Conservation (phyloP, 805 yeast genomes). For the Blastobotrys mokoenaii region DNA sequence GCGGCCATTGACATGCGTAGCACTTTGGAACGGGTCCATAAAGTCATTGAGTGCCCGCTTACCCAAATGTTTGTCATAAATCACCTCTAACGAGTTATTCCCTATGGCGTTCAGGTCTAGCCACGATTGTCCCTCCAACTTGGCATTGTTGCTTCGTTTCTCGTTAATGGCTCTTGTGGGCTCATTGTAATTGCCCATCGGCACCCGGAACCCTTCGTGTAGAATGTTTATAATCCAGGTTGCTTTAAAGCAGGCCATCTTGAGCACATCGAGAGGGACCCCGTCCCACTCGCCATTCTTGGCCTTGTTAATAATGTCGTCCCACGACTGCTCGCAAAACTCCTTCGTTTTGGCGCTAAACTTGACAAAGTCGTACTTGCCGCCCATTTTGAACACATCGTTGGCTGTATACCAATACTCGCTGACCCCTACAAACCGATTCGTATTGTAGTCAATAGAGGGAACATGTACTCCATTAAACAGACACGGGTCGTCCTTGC, state of each 20-base stretch:
- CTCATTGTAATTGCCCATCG: slow-evolving; percentile 31
- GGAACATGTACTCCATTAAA: slow-evolving; percentile 97
- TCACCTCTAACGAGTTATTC: background rate
- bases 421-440: slow-evolving; percentile 85
- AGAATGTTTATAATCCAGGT: slow-evolving; percentile 85
- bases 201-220: slow-evolving; percentile 89
- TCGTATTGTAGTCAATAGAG: slow-evolving; percentile 64
- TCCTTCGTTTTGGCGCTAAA: slow-evolving; percentile 59
- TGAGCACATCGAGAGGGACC: slow-evolving; percentile 48
- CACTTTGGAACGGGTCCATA: slow-evolving; percentile 56
- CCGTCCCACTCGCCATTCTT: slow-evolving; percentile 49
- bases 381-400: slow-evolving; percentile 82
- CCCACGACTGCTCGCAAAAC: slow-evolving; percentile 77
- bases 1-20: slow-evolving; percentile 67
- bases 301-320: slow-evolving; percentile 36
- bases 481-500: slow-evolving; percentile 80
- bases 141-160: background rate
- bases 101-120: background rate
- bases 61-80: slow-evolving; percentile 24
- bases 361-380: slow-evolving; percentile 68
- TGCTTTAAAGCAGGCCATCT: slow-evolving; percentile 86
- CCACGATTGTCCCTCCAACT: background rate
- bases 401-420: slow-evolving; percentile 98
- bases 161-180: too few relatives aligned
- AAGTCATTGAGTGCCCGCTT: slow-evolving; percentile 11